phyloP scores from a whole-genome alignment of 495 filamentous ascomycete species.

The Hypoxylon perforatum region DNA sequence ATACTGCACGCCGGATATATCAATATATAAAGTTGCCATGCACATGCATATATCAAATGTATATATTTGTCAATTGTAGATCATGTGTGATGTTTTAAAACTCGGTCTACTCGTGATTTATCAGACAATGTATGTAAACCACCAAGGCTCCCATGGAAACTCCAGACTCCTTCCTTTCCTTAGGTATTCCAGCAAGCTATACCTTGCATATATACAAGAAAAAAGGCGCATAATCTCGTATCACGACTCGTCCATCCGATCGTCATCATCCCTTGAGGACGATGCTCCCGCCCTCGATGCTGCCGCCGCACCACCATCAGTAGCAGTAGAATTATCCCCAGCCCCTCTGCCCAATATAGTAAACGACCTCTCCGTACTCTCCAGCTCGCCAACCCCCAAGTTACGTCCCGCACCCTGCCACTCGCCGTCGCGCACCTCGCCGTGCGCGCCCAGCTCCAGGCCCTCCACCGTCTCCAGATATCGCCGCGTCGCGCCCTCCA shows the following conservation, averaged over 20 bases:
- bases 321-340: neutral
- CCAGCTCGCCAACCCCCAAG: constrained; percentile 60
- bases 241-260: constrained; percentile 48
- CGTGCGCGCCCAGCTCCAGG: constrained; percentile 64
- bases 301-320: neutral
- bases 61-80: neutral
- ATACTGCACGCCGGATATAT: neutral
- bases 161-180: constrained; percentile 19
- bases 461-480: constrained; percentile 67
- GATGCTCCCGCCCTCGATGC: neutral
- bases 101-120: neutral
- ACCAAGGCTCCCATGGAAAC: neutral
- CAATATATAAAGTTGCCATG: too few species aligned
- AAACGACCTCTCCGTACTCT: constrained; percentile 61
- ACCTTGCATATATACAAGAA: neutral
- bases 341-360: constrained; percentile 49
- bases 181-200: constrained; percentile 16
- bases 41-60: neutral
- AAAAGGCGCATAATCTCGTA: neutral
- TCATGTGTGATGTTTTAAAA: neutral
- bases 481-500: constrained; percentile 72
- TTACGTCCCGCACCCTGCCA: constrained; percentile 59
- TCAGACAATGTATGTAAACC: neutral
- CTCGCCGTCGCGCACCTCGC: constrained; percentile 69
- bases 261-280: constrained; percentile 27